phyloP scores from a whole-genome alignment of 257 asterid genomes.

The Nicotiana benthamiana region DNA sequence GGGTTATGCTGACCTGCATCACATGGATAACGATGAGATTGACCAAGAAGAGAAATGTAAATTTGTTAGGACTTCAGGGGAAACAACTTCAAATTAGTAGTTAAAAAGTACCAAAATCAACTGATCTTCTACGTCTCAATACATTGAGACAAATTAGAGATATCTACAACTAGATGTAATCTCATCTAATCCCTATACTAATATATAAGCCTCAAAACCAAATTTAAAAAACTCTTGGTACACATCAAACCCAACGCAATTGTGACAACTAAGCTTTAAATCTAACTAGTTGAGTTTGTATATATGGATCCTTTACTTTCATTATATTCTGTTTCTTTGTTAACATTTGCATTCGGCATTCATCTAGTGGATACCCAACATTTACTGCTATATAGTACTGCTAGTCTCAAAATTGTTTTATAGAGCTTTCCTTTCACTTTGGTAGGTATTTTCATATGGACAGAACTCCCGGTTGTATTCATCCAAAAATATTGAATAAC shows the following conservation, averaged over 20 bases:
- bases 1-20: slow-evolving; percentile 75
- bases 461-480: not conserved
- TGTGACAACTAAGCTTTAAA: not conserved
- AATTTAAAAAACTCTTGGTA: no score
- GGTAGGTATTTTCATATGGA: not conserved
- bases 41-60: not conserved
- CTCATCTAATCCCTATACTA: not conserved
- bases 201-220: not conserved
- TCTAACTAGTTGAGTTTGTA: not conserved
- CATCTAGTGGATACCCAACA: not conserved
- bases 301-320: not conserved
- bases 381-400: not conserved
- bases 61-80: not conserved
- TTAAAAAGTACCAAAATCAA: not conserved
- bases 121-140: not conserved
- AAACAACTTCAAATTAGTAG: not conserved
- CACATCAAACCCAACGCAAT: not conserved
- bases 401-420: not conserved
- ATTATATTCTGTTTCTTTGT: not conserved
- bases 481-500: not conserved
- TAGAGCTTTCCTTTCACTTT: not conserved
- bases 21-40: slow-evolving; percentile 6
- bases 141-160: not conserved
- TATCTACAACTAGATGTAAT: not conserved
- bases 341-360: not conserved